These are phyloP conservation scores for Nymphaea colorata DNA, from an alignment of 164 flowering plant genomes.

Conservation along the genomic window DNA sequence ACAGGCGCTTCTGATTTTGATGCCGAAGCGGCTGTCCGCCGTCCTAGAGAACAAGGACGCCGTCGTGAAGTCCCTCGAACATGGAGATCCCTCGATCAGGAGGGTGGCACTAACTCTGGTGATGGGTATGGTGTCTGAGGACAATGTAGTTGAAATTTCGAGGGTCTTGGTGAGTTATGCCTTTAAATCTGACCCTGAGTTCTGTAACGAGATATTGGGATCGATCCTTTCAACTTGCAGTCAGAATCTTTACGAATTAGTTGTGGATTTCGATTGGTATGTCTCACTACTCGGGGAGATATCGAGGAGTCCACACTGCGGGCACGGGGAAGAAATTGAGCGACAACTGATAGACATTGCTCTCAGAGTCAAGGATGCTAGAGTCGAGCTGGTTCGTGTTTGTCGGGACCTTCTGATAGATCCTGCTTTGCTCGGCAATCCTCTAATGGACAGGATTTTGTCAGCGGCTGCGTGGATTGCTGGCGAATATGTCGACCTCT, in stretches of 20 bases:
- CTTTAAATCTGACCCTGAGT: slow-evolving; percentile 80
- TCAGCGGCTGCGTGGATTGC: slow-evolving; percentile 92
- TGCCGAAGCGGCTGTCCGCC: slow-evolving; percentile 58
- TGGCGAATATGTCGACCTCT: slow-evolving; percentile 79
- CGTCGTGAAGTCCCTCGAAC: slow-evolving; percentile 73
- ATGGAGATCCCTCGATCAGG: slow-evolving; percentile 62
- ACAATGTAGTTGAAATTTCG: slow-evolving; percentile 59
- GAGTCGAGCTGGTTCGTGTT: slow-evolving; percentile 68
- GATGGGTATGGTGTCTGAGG: slow-evolving; percentile 76
- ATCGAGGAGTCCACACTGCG: slow-evolving; percentile 72
- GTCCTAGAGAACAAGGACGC: slow-evolving; percentile 83
- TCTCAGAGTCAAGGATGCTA: slow-evolving; percentile 77
- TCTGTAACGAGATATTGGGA: slow-evolving; percentile 74
- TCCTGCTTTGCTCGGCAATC: slow-evolving; percentile 90
- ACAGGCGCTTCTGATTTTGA: slow-evolving; percentile 55
- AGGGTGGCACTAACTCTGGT: slow-evolving; percentile 59
- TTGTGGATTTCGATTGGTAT: slow-evolving; percentile 92
- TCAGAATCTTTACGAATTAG: slow-evolving; percentile 56
- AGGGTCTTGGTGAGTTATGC: slow-evolving; percentile 65
- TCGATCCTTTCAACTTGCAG: slow-evolving; percentile 54
- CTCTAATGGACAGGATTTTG: slow-evolving; percentile 49
- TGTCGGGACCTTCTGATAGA: slow-evolving; percentile 73
- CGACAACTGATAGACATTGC: slow-evolving; percentile 80
- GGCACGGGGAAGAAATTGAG: slow-evolving; percentile 76
- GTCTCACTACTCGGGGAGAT: slow-evolving; percentile 89